Conservation (phyloP, 2,329 filamentous ascomycete species). For the Emergomyces orientalis region DNA sequence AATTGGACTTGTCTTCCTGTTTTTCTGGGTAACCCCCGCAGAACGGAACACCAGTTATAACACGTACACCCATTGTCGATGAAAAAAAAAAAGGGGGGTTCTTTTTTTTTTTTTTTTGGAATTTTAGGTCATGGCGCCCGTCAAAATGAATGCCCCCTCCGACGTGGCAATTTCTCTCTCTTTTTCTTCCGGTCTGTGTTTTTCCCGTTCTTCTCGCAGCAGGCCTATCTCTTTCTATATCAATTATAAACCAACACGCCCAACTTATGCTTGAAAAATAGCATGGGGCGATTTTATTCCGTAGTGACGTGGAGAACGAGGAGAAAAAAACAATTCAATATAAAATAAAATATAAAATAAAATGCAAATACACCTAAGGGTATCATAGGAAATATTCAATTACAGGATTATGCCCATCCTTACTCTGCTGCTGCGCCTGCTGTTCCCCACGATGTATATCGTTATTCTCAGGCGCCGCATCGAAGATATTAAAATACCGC, state of each 20-base stretch:
- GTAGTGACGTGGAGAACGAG: background rate
- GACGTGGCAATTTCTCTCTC: background rate
- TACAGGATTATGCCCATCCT: slow-evolving; percentile 61
- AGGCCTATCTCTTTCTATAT: background rate
- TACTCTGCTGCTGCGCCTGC: slow-evolving; percentile 55
- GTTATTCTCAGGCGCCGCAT: slow-evolving; percentile 83
- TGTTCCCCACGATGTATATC: slow-evolving; percentile 74
- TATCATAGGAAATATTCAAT: slow-evolving; percentile 62
- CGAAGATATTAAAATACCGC: slow-evolving; percentile 95
- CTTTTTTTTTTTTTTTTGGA: background rate
- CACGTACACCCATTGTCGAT: background rate
- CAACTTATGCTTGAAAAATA: slow-evolving; percentile 4
- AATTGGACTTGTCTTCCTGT: background rate
- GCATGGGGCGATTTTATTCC: background rate
- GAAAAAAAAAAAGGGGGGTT: too few species aligned
- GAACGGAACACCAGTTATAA: background rate
- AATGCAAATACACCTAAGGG: slow-evolving; percentile 10
- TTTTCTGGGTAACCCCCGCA: background rate
- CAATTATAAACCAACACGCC: slow-evolving; percentile 2
- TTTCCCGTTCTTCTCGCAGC: background rate
- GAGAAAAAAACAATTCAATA: background rate
- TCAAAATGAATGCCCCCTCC: background rate
- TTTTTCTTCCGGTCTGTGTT: background rate
- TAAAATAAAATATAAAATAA: background rate
- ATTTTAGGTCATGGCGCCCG: background rate